Evolutionary conservation across 2,329 filamentous ascomycete species (phyloP).

Genomic region (Monilinia fructigena): DNA sequence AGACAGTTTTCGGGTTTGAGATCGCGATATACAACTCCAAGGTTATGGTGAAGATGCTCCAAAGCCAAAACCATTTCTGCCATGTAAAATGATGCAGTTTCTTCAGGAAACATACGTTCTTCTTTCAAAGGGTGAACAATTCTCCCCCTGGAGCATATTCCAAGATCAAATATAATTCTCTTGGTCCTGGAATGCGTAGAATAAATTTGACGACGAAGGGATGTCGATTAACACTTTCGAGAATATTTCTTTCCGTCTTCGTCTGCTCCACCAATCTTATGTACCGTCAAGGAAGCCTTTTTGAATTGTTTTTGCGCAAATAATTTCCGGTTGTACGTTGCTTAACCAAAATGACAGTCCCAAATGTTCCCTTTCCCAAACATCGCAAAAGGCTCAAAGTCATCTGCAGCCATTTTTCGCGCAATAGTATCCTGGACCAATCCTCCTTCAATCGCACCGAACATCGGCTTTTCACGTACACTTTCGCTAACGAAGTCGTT

Average conservation of each 20-base stretch:
- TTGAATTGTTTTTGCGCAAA: constrained; percentile 99
- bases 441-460: constrained; percentile 53
- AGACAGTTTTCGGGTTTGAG: constrained; percentile 98
- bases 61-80: constrained; percentile 95
- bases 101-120: constrained; percentile 92
- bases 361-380: constrained; percentile 93
- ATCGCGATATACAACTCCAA: constrained; percentile 95
- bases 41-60: constrained; percentile 84
- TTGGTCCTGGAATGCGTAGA: constrained; percentile 96
- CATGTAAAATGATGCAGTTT: constrained; percentile 94
- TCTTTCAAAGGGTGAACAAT: constrained; percentile 88
- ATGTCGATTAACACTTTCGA: constrained; percentile 94
- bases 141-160: constrained; percentile 98
- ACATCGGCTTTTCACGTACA: constrained; percentile 43
- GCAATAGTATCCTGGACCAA: constrained; percentile 47
- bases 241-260: constrained; percentile 90
- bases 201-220: constrained; percentile 98
- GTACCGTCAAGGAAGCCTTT: constrained; percentile 91
- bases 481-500: constrained; percentile 78
- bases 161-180: constrained; percentile 94
- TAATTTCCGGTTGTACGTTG: constrained; percentile 80
- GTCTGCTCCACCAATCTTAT: constrained; percentile 97
- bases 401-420: constrained; percentile 86
- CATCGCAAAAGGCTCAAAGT: constrained; percentile 88
- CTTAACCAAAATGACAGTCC: constrained; percentile 90